Base-by-base conservation (phyloP, 371 early-diverging fungal species). In the Paramicrosporidium saccamoebae region DNA sequence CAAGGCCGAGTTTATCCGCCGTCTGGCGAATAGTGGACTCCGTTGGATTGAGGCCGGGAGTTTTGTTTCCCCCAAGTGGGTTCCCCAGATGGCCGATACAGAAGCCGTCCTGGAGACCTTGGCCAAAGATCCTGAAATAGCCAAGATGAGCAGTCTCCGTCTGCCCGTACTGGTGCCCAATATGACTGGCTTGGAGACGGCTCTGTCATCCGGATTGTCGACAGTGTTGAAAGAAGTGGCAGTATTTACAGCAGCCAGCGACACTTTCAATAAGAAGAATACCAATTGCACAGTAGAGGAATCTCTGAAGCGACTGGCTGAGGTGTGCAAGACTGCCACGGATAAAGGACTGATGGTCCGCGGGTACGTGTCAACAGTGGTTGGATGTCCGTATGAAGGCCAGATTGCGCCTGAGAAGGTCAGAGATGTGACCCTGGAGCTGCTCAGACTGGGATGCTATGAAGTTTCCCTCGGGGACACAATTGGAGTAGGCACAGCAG, bases 51-150 rank as follows among this genome's bases (percentile, higher is more conserved):
- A 90, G 43, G 58, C 77, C 9, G 73, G 81, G 1, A 65, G 77
- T 28, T 86, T 90, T 46, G 88, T 86, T n/a, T 77, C 78, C 4
- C 86, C 88, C 4, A 84, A 86, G 43, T 78, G 79, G 77, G 82
- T 90, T 2, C 92, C 92, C 26, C 84, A 84, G 48, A 66, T 68
- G 53, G 21, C 21, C 21, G 10, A n/a, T n/a, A n/a, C n/a, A n/a
- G n/a, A n/a, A n/a, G n/a, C n/a, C n/a, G n/a, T n/a, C n/a, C n/a
- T n/a, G n/a, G n/a, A n/a, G n/a, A n/a, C n/a, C n/a, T n/a, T n/a
- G n/a, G n/a, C n/a, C n/a, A n/a, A n/a, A n/a, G n/a, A n/a, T n/a
- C n/a, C n/a, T n/a, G n/a, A n/a, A n/a, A n/a, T n/a, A n/a, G n/a
- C n/a, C n/a, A n/a, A n/a, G n/a, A n/a, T n/a, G n/a, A n/a, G n/a